phyloP scores from a whole-genome alignment of 2,329 filamentous ascomycete species.

The Aplosporella prunicola region DNA sequence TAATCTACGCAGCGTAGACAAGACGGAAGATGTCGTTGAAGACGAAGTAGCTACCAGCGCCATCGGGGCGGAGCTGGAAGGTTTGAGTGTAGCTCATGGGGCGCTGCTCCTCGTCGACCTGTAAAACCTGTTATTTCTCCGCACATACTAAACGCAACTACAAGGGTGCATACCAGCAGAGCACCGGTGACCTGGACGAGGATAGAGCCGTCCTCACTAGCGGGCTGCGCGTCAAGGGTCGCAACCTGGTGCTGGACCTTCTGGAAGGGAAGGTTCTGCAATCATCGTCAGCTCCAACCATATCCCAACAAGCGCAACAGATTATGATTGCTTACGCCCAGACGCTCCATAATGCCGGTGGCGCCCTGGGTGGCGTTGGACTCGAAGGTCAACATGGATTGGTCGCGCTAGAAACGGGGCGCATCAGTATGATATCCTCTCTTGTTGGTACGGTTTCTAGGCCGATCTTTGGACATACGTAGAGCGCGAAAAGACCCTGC shows the following conservation, averaged over 20 bases:
- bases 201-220: conserved; percentile 56
- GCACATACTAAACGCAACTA: background rate
- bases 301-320: background rate
- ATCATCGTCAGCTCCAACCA: conserved; percentile 3
- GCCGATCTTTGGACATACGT: conserved; percentile 67
- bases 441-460: too few species aligned
- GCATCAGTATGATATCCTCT: conserved; percentile 6
- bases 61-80: conserved; percentile 73
- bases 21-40: conserved; percentile 95
- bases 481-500: conserved; percentile 56
- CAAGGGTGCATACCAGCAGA: conserved; percentile 56
- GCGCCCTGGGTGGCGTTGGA: conserved; percentile 55
- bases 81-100: conserved; percentile 87
- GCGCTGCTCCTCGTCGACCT: conserved; percentile 79
- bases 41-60: conserved; percentile 65
- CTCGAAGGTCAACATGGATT: conserved; percentile 95
- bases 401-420: conserved; percentile 56
- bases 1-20: conserved; percentile 48
- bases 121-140: conserved; percentile 5
- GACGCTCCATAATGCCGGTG: conserved; percentile 65
- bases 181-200: conserved; percentile 82
- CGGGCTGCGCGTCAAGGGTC: conserved; percentile 78
- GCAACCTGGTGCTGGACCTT: conserved; percentile 69
- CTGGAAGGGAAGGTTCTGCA: conserved; percentile 66
- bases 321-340: conserved; percentile 51